These are phyloP conservation scores for Sporothrix variecibatus DNA, from an alignment of 2,329 filamentous ascomycete species.

Conservation along the genomic window DNA sequence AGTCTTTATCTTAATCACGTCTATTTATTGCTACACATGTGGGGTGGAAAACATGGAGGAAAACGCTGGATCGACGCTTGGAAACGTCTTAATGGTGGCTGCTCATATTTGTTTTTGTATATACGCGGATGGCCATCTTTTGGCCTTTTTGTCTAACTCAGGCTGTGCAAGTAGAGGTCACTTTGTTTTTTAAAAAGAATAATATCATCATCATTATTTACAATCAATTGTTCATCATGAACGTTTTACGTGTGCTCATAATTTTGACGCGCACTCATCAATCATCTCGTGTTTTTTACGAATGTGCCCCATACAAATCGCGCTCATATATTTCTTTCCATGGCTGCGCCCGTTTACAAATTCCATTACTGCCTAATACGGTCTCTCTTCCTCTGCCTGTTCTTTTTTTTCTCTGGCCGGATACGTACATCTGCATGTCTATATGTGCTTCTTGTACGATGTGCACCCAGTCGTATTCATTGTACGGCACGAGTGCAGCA, in stretches of 20 bases:
- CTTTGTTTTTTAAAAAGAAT: not conserved
- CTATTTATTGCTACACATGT: not conserved
- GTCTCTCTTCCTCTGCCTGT: not conserved
- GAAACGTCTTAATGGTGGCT: conserved; percentile 15
- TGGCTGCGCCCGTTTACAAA: not conserved
- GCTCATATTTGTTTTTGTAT: not conserved
- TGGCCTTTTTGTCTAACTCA: not conserved
- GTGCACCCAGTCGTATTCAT: not conserved
- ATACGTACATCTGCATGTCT: conserved; percentile 11
- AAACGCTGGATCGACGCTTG: not conserved
- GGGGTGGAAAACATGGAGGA: not conserved
- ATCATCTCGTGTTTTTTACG: not conserved
- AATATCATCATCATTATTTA: not conserved
- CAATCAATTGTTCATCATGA: not conserved
- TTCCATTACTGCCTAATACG: not conserved
- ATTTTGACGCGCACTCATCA: not conserved
- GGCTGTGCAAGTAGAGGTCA: not conserved
- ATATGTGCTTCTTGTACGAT: not conserved
- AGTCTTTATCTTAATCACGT: not conserved
- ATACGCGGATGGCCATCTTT: not conserved
- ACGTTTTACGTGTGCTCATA: not conserved
- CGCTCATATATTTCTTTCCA: not conserved
- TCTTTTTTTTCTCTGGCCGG: not conserved
- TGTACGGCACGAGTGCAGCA: not conserved
- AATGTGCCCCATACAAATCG: not conserved